Evolutionary conservation across 108 stramenopile species (phyloP).

Genomic region (Schizochytrium sp.): DNA sequence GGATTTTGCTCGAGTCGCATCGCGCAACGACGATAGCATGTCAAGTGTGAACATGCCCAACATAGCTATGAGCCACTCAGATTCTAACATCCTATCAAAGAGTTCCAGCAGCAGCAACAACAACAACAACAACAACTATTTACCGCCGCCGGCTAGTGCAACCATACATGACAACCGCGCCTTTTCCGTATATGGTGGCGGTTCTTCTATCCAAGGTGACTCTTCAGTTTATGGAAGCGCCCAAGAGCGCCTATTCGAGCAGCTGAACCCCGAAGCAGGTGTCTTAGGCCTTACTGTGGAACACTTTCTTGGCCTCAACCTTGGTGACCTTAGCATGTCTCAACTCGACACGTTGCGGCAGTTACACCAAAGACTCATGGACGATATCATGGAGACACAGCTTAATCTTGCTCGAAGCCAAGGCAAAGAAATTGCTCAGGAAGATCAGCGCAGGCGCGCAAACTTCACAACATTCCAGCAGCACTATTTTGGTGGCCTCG

Average conservation of each 20-base stretch:
- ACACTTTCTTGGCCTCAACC: conserved; percentile 1
- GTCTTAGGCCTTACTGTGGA: conserved; percentile 27
- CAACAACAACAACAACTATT: no score
- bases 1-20: no score
- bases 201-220: not conserved
- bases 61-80: no score
- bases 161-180: no score
- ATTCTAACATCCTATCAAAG: no score
- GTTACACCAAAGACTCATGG: not conserved
- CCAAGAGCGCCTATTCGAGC: conserved; percentile 11
- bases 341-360: conserved; percentile 23
- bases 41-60: no score
- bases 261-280: conserved; percentile 36
- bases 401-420: not conserved
- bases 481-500: conserved; percentile 11
- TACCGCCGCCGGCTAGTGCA: no score
- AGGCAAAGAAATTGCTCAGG: not conserved
- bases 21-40: no score
- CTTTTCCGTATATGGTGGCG: no score
- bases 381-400: conserved; percentile 1
- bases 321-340: conserved; percentile 29
- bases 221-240: not conserved
- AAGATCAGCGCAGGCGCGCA: not conserved
- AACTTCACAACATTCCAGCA: conserved; percentile 24
- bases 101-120: no score